phyloP scores from a whole-genome alignment of 768 basidiomycete genomes.

The Tylopilus vinaceipallidus region DNA sequence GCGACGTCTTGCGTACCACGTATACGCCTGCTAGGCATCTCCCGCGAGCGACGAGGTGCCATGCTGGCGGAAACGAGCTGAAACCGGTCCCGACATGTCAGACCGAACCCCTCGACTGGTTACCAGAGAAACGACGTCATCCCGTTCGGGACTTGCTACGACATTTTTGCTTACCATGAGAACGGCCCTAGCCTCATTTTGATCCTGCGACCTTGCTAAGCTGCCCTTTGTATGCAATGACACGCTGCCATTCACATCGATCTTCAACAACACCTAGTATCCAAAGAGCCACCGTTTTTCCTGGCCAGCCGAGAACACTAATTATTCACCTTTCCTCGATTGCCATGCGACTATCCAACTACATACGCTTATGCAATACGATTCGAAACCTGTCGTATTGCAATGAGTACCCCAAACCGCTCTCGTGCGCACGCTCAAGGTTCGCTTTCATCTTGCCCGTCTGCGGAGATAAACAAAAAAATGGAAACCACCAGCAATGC shows the following conservation, averaged over 20 bases:
- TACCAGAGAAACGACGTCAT: constrained; percentile 27
- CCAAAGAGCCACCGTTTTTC: neutral
- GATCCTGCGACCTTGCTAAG: neutral
- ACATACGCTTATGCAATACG: neutral
- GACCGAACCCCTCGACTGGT: constrained; percentile 6
- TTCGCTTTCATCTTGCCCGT: neutral
- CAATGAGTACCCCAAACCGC: constrained; percentile 18
- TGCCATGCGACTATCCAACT: too few species aligned
- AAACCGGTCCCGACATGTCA: neutral
- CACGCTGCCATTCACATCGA: neutral
- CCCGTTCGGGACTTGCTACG: constrained; percentile 2
- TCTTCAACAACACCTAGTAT: neutral
- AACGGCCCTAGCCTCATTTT: constrained; percentile 13
- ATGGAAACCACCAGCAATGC: constrained; percentile 13
- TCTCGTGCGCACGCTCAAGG: neutral
- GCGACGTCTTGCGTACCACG: neutral
- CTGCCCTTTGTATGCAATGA: neutral
- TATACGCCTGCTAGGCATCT: neutral
- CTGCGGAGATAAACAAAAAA: constrained; percentile 26
- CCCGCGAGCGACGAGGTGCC: constrained; percentile 11
- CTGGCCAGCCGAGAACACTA: neutral
- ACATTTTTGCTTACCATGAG: constrained; percentile 10
- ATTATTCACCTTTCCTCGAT: too few species aligned
- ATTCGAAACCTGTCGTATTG: constrained; percentile 9
- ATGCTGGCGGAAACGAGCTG: constrained; percentile 13